Conservation (phyloP, 1,139 yeast genomes). For the Lodderomyces elongisporus region DNA sequence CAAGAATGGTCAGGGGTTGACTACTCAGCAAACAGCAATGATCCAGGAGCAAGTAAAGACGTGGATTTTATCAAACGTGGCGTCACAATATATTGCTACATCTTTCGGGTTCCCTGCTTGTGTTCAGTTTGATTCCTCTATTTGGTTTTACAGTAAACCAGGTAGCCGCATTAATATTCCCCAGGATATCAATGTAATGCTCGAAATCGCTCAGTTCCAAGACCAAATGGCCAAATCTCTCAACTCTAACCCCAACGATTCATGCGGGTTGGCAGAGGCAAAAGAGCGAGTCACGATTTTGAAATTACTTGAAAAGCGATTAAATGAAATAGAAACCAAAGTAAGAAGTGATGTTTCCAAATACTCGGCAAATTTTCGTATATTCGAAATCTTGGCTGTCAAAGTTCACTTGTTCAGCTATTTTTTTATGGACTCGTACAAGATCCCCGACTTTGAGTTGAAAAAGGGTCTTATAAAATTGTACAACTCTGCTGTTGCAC, state of each 20-base stretch:
- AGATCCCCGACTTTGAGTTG: constrained; percentile 55
- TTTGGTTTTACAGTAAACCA: constrained; percentile 49
- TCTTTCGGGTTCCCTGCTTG: constrained; percentile 94
- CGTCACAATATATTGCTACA: constrained; percentile 84
- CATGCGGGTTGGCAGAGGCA: constrained; percentile 60
- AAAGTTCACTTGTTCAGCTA: constrained; percentile 77
- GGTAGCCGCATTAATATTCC: constrained; percentile 48
- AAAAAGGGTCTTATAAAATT: constrained; percentile 71
- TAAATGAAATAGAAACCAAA: constrained; percentile 68
- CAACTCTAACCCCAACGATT: constrained; percentile 66
- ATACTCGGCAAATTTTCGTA: constrained; percentile 48
- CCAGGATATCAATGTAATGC: constrained; percentile 60
- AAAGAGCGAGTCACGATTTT: constrained; percentile 70
- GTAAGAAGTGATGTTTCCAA: constrained; percentile 14
- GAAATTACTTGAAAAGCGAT: constrained; percentile 61
- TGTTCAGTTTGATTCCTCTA: constrained; percentile 75
- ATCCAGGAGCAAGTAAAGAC: constrained; percentile 78
- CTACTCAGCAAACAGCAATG: constrained; percentile 33
- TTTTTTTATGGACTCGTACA: constrained; percentile 65
- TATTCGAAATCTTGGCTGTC: constrained; percentile 64
- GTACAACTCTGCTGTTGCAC: constrained; percentile 71
- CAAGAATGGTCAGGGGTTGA: constrained; percentile 6
- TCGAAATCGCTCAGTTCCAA: constrained; percentile 78
- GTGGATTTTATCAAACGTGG: constrained; percentile 91
- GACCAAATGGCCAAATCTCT: constrained; percentile 78